A percentile compares a stretch with the other conserved stretches of the same genome.
Conservation (phyloP, 164 flowering plant species). For the Aristolochia contorta region DNA sequence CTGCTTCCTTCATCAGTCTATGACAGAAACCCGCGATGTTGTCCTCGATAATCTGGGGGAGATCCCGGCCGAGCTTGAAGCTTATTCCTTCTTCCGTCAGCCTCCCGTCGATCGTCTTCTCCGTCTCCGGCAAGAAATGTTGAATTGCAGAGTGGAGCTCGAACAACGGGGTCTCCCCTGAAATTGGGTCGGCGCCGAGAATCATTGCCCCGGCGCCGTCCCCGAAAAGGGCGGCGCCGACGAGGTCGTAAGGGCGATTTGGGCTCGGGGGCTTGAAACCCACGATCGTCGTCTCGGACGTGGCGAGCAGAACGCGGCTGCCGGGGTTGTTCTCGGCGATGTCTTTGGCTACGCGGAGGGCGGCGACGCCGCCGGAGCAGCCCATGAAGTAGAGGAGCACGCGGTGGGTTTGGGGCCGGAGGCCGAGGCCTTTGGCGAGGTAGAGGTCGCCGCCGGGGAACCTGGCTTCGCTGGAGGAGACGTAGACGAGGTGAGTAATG, state of each 20-base stretch:
- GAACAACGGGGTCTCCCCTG: conserved; percentile 53
- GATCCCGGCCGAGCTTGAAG: conserved; percentile 71
- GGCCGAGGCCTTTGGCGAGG: conserved; percentile 80
- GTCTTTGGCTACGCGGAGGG: conserved; percentile 88
- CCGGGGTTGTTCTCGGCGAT: conserved; percentile 94
- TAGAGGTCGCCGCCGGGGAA: conserved; percentile 88
- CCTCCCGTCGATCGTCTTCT: conserved; percentile 72
- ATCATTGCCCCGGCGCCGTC: conserved; percentile 96
- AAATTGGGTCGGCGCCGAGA: conserved; percentile 54
- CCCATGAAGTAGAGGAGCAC: conserved; percentile 82
- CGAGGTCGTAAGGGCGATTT: conserved; percentile 69
- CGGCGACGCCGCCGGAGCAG: conserved; percentile 96
- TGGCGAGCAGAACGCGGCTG: conserved; percentile 68
- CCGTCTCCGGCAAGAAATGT: conserved; percentile 66
- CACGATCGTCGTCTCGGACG: conserved; percentile 83
- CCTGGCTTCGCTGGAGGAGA: conserved; percentile 87
- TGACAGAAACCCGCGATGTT: conserved; percentile 59
- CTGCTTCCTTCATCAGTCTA: conserved; percentile 37
- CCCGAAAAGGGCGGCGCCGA: conserved; percentile 86
- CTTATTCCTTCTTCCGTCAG: conserved; percentile 87
- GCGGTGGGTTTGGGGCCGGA: conserved; percentile 55
- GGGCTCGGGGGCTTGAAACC: conserved; percentile 90
- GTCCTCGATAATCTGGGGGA: conserved; percentile 88
- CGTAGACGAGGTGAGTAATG: conserved; percentile 87
- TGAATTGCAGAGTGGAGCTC: conserved; percentile 78